Evolutionary conservation across 1,139 yeast species (phyloP).

Genomic region (Lizanozyma gosingica): DNA sequence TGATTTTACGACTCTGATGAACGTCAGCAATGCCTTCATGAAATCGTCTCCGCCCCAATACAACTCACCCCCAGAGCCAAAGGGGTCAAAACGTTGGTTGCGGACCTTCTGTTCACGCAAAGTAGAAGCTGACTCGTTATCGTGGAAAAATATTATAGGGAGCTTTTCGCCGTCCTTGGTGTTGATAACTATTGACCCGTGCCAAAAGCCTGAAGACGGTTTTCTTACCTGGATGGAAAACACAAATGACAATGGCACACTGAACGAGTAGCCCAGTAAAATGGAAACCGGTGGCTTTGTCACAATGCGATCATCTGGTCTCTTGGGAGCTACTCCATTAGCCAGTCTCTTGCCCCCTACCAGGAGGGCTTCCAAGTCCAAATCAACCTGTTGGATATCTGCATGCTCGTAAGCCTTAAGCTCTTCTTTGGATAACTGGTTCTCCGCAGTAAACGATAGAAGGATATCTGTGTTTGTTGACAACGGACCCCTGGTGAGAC

Average conservation of each 20-base stretch:
- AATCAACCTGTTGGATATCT: constrained; percentile 23
- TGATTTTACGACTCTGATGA: constrained; percentile 58
- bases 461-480: constrained; percentile 48
- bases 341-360: constrained; percentile 8
- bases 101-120: constrained; percentile 47
- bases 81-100: constrained; percentile 66
- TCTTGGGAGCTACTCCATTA: constrained; percentile 14
- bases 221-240: constrained; percentile 77
- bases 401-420: constrained; percentile 40
- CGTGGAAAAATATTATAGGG: constrained; percentile 89
- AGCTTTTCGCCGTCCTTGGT: constrained; percentile 59
- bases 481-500: constrained; percentile 45
- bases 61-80: constrained; percentile 49
- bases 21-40: constrained; percentile 40
- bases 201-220: constrained; percentile 86
- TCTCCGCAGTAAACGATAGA: constrained; percentile 73
- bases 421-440: constrained; percentile 40
- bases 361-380: constrained; percentile 9
- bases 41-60: constrained; percentile 93
- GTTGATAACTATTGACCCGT: constrained; percentile 74
- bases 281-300: constrained; percentile 45
- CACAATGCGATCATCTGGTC: constrained; percentile 21
- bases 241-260: constrained; percentile 48
- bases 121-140: constrained; percentile 75
- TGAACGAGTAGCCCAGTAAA: constrained; percentile 56